These are phyloP conservation scores for Nepenthes gracilis DNA, from an alignment of 148 eudicot genomes.

Conservation along the genomic window DNA sequence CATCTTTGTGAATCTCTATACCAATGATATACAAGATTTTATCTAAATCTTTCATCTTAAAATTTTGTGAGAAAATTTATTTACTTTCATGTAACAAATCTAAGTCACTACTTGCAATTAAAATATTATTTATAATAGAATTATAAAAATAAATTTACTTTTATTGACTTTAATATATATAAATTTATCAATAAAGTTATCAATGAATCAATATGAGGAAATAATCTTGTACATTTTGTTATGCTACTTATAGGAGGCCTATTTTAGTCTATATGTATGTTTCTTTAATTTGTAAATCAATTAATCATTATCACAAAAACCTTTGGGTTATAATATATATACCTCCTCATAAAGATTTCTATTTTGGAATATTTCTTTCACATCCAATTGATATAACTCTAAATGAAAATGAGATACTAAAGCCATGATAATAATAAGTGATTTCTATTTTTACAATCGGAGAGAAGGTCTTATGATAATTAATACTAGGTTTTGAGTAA, in stretches of 20 bases:
- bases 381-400: neutral
- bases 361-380: conserved; percentile 6
- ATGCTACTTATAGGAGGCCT: conserved; percentile 4
- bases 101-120: no score
- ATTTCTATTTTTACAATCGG: conserved; percentile 2
- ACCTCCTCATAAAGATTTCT: conserved; percentile 2
- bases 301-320: neutral
- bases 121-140: no score
- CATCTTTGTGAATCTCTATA: neutral
- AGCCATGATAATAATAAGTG: neutral
- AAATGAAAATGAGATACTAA: conserved; percentile 6
- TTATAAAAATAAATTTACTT: no score
- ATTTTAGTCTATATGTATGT: conserved; percentile 6
- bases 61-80: neutral
- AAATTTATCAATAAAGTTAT: neutral
- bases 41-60: conserved; percentile 6
- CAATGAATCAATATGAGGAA: neutral
- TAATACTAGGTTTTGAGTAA: conserved; percentile 4
- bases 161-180: no score
- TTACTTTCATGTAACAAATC: conserved; percentile 1
- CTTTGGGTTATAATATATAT: conserved; percentile 2
- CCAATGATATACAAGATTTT: neutral
- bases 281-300: neutral
- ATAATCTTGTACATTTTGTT: neutral
- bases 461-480: conserved; percentile 7